Evolutionary conservation across 768 basidiomycete species (phyloP).

Genomic region (Lentinula detonsa): DNA sequence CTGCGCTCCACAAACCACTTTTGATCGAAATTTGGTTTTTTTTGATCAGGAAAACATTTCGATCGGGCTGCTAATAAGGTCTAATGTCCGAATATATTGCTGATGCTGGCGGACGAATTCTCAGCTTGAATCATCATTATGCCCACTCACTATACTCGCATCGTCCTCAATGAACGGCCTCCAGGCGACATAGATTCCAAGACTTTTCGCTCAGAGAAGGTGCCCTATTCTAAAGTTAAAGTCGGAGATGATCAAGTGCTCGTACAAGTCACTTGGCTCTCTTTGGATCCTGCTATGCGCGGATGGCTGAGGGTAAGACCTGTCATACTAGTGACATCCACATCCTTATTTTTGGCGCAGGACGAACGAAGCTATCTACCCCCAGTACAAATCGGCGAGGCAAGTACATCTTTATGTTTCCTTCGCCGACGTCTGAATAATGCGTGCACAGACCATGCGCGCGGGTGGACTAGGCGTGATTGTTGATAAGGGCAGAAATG

Average conservation of each 20-base stretch:
- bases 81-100: not conserved
- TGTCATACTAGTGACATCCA: not conserved
- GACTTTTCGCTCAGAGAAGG: constrained; percentile 63
- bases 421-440: constrained; percentile 29
- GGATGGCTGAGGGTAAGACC: constrained; percentile 49
- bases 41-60: too few species aligned
- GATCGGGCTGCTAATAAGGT: too few species aligned
- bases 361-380: constrained; percentile 67
- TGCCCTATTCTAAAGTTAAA: constrained; percentile 45
- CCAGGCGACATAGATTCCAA: constrained; percentile 56
- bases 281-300: constrained; percentile 87
- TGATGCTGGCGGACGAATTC: not conserved
- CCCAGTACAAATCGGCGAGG: constrained; percentile 67
- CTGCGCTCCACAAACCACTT: too few species aligned
- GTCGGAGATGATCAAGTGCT: constrained; percentile 51
- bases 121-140: not conserved
- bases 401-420: constrained; percentile 12
- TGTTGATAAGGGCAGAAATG: constrained; percentile 47
- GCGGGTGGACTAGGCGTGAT: constrained; percentile 64
- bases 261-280: constrained; percentile 74
- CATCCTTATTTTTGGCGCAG: constrained; percentile 10
- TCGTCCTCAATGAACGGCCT: constrained; percentile 78
- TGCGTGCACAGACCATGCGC: constrained; percentile 55
- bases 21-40: too few species aligned
- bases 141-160: constrained; percentile 43